Conservation (phyloP, 2,329 filamentous ascomycete species). For the Trichoderma sp. region DNA sequence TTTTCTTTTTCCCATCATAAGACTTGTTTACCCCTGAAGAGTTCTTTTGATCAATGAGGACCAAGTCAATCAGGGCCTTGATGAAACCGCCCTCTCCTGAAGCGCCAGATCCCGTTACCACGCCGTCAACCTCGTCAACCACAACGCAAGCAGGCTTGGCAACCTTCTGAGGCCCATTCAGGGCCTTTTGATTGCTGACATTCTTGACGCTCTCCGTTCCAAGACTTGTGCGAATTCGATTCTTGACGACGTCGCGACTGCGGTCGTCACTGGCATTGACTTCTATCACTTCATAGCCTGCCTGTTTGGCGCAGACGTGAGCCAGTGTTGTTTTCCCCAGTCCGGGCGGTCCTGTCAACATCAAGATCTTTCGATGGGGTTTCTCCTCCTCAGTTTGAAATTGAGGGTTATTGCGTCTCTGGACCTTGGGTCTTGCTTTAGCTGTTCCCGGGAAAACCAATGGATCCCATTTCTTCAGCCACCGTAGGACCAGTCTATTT, state of each 20-base stretch:
- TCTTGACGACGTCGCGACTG: constrained; percentile 84
- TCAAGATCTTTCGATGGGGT: constrained; percentile 79
- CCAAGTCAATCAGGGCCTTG: constrained; percentile 88
- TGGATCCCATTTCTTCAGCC: constrained; percentile 92
- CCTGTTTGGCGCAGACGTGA: constrained; percentile 92
- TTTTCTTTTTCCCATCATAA: constrained; percentile 48
- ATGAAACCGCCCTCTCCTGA: constrained; percentile 92
- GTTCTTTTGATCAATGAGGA: constrained; percentile 84
- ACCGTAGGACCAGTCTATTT: constrained; percentile 83
- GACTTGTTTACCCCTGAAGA: constrained; percentile 30
- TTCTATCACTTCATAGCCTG: constrained; percentile 93
- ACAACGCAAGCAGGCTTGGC: constrained; percentile 89
- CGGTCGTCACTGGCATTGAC: constrained; percentile 98
- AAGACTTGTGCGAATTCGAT: constrained; percentile 84
- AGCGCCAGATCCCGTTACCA: constrained; percentile 72
- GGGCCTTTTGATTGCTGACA: constrained; percentile 58
- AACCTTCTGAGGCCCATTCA: constrained; percentile 59
- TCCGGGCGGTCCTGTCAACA: constrained; percentile 88
- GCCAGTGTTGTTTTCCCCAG: constrained; percentile 94
- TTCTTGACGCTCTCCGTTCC: constrained; percentile 91
- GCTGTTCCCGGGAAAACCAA: constrained; percentile 81
- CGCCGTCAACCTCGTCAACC: constrained; percentile 95
- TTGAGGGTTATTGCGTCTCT: constrained; percentile 42
- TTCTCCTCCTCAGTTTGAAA: constrained; percentile 63
- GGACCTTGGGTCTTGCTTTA: constrained; percentile 52